Percentiles rank a stretch among this genome's conserved stretches.
These are phyloP conservation scores for Beauveria scarabaeidicola DNA, from an alignment of 2,329 filamentous ascomycete genomes.

Conservation along the genomic window DNA sequence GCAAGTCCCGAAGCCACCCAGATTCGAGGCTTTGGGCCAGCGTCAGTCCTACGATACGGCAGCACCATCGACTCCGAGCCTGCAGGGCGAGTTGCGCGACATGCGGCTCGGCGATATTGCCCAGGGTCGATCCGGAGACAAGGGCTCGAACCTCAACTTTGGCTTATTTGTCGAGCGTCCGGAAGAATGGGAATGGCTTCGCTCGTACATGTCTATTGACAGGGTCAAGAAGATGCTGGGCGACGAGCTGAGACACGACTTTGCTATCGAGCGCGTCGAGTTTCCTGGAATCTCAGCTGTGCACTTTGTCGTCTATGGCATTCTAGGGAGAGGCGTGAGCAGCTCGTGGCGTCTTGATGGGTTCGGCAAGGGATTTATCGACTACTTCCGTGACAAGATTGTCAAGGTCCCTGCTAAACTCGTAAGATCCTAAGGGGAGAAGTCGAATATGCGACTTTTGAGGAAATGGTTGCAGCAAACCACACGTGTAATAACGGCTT, in stretches of 20 bases:
- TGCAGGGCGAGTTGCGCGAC: slow-evolving; percentile 20
- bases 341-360: too few relatives aligned
- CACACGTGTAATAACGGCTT: too few relatives aligned
- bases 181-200: slow-evolving; percentile 38
- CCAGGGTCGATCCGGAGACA: slow-evolving; percentile 30
- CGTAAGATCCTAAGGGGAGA: too few relatives aligned
- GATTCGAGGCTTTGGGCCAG: slow-evolving; percentile 12
- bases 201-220: slow-evolving; percentile 30
- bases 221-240: slow-evolving; percentile 21
- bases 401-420: too few relatives aligned
- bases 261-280: slow-evolving; percentile 36
- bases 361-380: too few relatives aligned
- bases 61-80: slow-evolving; percentile 17
- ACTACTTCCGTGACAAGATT: too few relatives aligned
- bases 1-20: slow-evolving; percentile 2
- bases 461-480: too few relatives aligned
- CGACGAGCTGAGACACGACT: too few relatives aligned
- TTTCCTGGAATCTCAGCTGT: slow-evolving; percentile 27
- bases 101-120: slow-evolving; percentile 24
- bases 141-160: slow-evolving; percentile 35
- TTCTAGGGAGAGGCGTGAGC: too few relatives aligned
- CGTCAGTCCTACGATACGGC: slow-evolving; percentile 21
- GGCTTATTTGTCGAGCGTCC: slow-evolving; percentile 36
- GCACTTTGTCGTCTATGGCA: too few relatives aligned
- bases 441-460: too few relatives aligned